phyloP scores from a whole-genome alignment of 768 basidiomycete species.

The Trametes sanguinea region DNA sequence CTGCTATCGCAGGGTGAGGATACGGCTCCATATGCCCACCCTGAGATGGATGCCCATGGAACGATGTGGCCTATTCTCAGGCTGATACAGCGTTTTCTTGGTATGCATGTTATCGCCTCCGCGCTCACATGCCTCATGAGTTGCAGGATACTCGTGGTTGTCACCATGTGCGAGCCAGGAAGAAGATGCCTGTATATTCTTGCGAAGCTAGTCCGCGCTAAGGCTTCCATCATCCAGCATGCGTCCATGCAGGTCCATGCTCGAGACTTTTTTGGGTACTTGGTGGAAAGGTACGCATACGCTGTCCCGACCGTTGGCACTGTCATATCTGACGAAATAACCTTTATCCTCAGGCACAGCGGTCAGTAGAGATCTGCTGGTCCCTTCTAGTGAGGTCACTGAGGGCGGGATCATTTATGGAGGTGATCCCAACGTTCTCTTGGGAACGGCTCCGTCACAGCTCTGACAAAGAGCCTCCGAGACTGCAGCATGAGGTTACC shows the following conservation, averaged over 20 bases:
- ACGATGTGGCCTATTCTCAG: no score
- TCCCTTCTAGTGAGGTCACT: not conserved
- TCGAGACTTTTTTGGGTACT: not conserved
- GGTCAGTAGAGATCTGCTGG: not conserved
- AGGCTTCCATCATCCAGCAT: not conserved
- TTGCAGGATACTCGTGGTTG: no score
- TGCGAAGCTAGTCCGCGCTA: not conserved
- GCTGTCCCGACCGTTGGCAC: not conserved
- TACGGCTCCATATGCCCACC: no score
- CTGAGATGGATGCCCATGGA: no score
- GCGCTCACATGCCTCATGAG: no score
- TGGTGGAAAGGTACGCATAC: not conserved
- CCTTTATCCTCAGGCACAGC: constrained; percentile 1
- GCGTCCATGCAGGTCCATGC: not conserved
- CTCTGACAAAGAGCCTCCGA: not conserved
- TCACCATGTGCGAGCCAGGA: not conserved
- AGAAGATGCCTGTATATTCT: not conserved
- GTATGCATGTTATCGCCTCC: no score
- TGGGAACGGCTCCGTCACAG: not conserved
- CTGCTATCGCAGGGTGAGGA: no score
- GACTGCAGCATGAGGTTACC: not conserved
- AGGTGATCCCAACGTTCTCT: not conserved
- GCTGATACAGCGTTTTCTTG: no score
- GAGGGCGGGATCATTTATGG: not conserved
- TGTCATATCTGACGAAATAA: not conserved